Evolutionary conservation across 2,329 filamentous ascomycete species (phyloP).

Genomic region (Colletotrichum karsti): DNA sequence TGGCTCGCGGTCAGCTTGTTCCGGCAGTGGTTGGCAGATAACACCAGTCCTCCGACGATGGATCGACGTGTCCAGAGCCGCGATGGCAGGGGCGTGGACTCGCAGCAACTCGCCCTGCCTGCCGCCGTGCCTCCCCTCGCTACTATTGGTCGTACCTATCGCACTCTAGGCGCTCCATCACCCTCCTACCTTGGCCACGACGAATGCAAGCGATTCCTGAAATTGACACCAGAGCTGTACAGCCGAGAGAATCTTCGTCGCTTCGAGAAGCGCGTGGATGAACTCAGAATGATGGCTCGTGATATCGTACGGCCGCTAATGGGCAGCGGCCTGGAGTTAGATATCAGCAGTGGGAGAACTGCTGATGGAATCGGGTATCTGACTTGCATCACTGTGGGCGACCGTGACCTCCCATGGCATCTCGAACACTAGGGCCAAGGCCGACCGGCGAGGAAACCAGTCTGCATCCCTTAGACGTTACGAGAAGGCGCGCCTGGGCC

Average conservation of each 20-base stretch:
- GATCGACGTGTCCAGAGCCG: conserved; percentile 38
- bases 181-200: conserved; percentile 80
- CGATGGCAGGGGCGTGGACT: conserved; percentile 38
- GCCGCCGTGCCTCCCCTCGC: conserved; percentile 58
- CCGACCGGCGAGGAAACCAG: not conserved
- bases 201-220: conserved; percentile 90
- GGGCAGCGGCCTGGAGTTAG: conserved; percentile 84
- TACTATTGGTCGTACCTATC: conserved; percentile 77
- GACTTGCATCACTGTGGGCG: conserved; percentile 58
- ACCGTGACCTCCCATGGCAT: conserved; percentile 60
- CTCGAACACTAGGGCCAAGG: conserved; percentile 40
- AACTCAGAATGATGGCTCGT: conserved; percentile 84
- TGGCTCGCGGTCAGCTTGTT: conserved; percentile 91
- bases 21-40: conserved; percentile 92
- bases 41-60: conserved; percentile 75
- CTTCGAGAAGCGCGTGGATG: conserved; percentile 88
- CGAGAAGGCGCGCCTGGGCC: conserved; percentile 8
- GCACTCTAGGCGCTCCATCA: conserved; percentile 73
- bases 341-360: conserved; percentile 61
- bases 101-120: conserved; percentile 43
- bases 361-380: conserved; percentile 57
- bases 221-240: conserved; percentile 83
- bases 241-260: conserved; percentile 84
- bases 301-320: conserved; percentile 87
- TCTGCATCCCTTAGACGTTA: not conserved